Evolutionary conservation across 2,329 filamentous ascomycete genomes (phyloP).

Genomic region (Sporothrix euskadiensis): DNA sequence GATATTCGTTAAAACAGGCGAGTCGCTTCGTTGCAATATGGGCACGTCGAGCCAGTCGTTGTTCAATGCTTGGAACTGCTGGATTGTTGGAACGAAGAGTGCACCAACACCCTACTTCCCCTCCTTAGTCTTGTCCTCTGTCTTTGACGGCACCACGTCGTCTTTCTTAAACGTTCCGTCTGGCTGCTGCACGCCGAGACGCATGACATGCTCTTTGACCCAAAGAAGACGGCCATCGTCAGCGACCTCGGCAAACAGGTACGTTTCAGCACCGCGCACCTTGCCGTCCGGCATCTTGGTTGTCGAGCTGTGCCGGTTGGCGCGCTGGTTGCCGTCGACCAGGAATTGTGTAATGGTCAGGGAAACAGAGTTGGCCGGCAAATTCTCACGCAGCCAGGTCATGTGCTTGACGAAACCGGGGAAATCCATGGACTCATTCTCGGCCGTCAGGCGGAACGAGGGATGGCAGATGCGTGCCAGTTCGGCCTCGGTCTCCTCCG

Average conservation of each 20-base stretch:
- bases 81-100: neutral
- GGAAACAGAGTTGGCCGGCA: conserved; percentile 9
- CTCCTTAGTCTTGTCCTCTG: neutral
- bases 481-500: conserved; percentile 29
- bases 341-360: conserved; percentile 23
- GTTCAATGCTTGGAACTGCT: neutral
- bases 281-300: conserved; percentile 20
- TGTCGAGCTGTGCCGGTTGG: conserved; percentile 24
- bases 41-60: conserved; percentile 1
- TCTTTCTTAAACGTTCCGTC: conserved; percentile 3
- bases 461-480: conserved; percentile 19
- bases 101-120: neutral
- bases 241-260: conserved; percentile 25
- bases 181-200: neutral
- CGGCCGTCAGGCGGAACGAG: conserved; percentile 14
- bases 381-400: conserved; percentile 26
- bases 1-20: neutral
- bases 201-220: conserved; percentile 24
- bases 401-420: conserved; percentile 28
- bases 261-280: conserved; percentile 26
- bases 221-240: conserved; percentile 28
- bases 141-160: neutral
- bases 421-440: conserved; percentile 2
- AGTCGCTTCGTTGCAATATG: too few relatives aligned
- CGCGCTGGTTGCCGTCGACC: conserved; percentile 25